Conservation (phyloP, 352 stramenopile species). For the Sclerospora graminicola region DNA sequence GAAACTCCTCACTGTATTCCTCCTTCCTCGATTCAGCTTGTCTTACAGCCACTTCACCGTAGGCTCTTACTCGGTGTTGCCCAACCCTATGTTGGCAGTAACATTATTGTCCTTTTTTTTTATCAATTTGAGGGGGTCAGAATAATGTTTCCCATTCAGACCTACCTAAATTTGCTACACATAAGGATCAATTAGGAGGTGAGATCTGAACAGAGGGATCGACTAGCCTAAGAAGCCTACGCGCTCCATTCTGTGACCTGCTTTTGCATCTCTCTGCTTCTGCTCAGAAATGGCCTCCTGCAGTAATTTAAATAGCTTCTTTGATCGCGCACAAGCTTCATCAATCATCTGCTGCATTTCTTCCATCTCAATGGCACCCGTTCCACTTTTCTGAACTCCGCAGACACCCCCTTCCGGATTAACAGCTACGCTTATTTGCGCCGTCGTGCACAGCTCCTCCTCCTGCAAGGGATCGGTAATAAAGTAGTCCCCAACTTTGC, state of each 20-base stretch:
- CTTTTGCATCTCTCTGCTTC: slow-evolving; percentile 30
- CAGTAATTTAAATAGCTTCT: slow-evolving; percentile 54
- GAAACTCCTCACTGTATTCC: too few relatives aligned
- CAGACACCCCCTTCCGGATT: slow-evolving; percentile 49
- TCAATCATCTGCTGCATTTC: slow-evolving; percentile 80
- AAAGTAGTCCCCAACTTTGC: slow-evolving; percentile 61
- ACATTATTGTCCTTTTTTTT: too few relatives aligned
- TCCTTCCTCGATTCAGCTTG: too few relatives aligned
- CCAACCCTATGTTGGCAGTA: too few relatives aligned
- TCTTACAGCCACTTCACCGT: too few relatives aligned
- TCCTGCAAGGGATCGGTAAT: slow-evolving; percentile 61
- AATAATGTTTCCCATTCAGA: too few relatives aligned
- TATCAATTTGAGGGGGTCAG: too few relatives aligned
- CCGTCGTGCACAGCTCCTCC: slow-evolving; percentile 67
- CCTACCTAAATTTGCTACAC: too few relatives aligned
- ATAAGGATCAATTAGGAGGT: too few relatives aligned
- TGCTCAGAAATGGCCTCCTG: slow-evolving; percentile 39
- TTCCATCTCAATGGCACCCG: slow-evolving; percentile 52
- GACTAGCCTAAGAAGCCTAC: slow-evolving; percentile 58
- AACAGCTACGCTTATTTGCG: slow-evolving; percentile 64
- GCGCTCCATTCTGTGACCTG: slow-evolving; percentile 43
- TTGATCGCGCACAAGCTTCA: slow-evolving; percentile 49
- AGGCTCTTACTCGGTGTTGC: too few relatives aligned
- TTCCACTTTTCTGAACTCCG: slow-evolving; percentile 67
- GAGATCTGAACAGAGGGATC: too few relatives aligned